Base-by-base conservation (phyloP, 305 asterid genomes). In the Fraxinus platypoda region DNA sequence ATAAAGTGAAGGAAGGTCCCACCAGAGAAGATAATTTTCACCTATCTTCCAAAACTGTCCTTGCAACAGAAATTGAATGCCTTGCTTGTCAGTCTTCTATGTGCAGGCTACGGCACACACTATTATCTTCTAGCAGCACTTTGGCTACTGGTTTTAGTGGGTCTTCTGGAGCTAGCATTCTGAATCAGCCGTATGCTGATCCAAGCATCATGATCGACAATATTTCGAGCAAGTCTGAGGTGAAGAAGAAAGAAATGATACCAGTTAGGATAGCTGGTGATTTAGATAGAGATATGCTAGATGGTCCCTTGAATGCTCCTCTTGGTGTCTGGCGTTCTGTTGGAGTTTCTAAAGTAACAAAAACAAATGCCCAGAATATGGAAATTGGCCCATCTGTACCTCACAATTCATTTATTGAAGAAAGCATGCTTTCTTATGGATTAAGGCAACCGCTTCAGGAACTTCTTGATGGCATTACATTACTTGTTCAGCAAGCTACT, bases 241-340 rank as follows among this genome's bases (percentile, higher is more conserved):
- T 90, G 83, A 97, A 89, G 86, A 94, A 90, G 97, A 95, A 93
- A 84, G 99, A 97, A 88, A 85, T 81, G 34, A 89, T 95, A 82
- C 99, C 98, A 13, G 92, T 87, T 68, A 86, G 99, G 88, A 87
- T 97, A 85, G 99, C 97, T 90, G 99, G 99, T 83, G 99, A 97
- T 88, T 85, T 90, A 62, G 99, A 94, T 88, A 93, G 93, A 74
- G 97, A 94, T 84, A 78, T 91, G 78, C 89, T 92, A 59, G 98
- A 97, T 86, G 98, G 96, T 80, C 86, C 95, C 77, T 85, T 88
- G 82, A 89, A 83, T 90, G 92, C 99, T 62, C 97, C 97, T 81
- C 94, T 97, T 87, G 99, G 99, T 85, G 99, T 97, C 84, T 97
- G 98, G 98, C 97, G 98, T 54, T 82, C 98, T 84, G 98, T 94